Conservation (phyloP, 352 stramenopile species). For the Pythium grandisporangium region DNA sequence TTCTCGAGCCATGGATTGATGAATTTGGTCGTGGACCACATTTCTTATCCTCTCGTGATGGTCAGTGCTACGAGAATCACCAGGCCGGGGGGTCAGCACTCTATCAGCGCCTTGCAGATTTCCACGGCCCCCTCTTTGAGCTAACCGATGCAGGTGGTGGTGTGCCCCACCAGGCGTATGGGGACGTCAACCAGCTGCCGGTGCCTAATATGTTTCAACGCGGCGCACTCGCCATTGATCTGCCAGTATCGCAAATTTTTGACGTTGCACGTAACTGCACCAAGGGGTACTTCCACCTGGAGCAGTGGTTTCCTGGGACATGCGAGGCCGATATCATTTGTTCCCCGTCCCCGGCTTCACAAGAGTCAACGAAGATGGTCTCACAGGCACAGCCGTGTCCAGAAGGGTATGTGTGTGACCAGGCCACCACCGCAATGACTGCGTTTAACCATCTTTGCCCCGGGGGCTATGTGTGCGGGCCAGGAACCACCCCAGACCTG, state of each 20-base stretch:
- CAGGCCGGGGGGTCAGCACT: constrained; percentile 82
- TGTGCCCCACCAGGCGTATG: constrained; percentile 92
- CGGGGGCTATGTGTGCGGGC: constrained; percentile 91
- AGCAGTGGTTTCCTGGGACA: constrained; percentile 92
- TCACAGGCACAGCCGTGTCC: constrained; percentile 88
- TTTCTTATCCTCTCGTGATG: constrained; percentile 69
- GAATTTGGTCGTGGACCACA: constrained; percentile 86
- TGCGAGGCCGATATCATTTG: constrained; percentile 97
- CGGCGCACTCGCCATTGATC: constrained; percentile 82
- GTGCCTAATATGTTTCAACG: constrained; percentile 78
- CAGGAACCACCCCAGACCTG: constrained; percentile 91
- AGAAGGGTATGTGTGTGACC: constrained; percentile 93
- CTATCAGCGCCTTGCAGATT: constrained; percentile 92
- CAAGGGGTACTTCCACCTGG: constrained; percentile 80
- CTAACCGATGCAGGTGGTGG: constrained; percentile 87
- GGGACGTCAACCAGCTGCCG: constrained; percentile 60
- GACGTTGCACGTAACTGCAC: constrained; percentile 92
- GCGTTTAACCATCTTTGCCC: constrained; percentile 74
- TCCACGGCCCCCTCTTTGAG: constrained; percentile 92
- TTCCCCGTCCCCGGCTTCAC: constrained; percentile 3
- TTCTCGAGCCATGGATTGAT: constrained; percentile 95
- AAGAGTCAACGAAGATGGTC: constrained; percentile 21
- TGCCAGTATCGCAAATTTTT: constrained; percentile 74
- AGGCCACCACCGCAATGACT: constrained; percentile 77
- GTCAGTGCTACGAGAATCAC: constrained; percentile 92